Evolutionary conservation across 176 grass and related monocot genomes (phyloP), one percentile per base, ranked within the genome.

Genomic region (Zoysia japonica): DNA sequence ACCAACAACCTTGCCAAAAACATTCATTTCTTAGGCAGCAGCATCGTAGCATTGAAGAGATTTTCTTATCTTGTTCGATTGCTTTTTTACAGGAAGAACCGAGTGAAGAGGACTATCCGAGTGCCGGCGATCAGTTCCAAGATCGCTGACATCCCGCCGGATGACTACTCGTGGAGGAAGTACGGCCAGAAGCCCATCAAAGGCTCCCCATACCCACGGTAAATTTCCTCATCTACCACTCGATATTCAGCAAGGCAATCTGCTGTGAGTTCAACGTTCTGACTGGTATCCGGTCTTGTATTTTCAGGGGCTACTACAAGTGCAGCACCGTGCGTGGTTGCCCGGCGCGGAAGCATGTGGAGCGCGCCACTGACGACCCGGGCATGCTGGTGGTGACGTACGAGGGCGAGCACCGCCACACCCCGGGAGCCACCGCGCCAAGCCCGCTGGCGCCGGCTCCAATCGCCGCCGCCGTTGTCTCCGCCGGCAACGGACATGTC

Each of bases 181-280:
- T 98, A 98, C 74, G 95, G 95, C 12, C 95, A 98, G 81, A 98
- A 98, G 75, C 95, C 95, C 61, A 98, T 98, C 92, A 98, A 98
- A 53, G 95, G 95, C 38, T 98, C 95, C 62, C 95, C 95, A 10
- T 90, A 91, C 71, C 95, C 92, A 3, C 78, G 95, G 95, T 98
- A 89, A 73, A 62, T 53, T n/a, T 8, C 11, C 11, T 38, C 19
- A 11, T 37, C 8, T n/a, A 3, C 2, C 1, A 10, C 0, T 5
- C 64, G 28, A 65, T 39, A 65, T n/a, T n/a, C 7, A 35, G 9
- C 20, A 4, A 13, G 28, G 28, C 4, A 16, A 4, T n/a, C 4
- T 46, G 6, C 4, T 4, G 3, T 1, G 16, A 3, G 6, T 7
- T 39, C 75, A 74, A 54, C 9, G 51, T 76, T 55, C 82, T 79